These are phyloP conservation scores for Penicillium sp. DNA, from an alignment of 2,329 filamentous ascomycete genomes.

Conservation along the genomic window DNA sequence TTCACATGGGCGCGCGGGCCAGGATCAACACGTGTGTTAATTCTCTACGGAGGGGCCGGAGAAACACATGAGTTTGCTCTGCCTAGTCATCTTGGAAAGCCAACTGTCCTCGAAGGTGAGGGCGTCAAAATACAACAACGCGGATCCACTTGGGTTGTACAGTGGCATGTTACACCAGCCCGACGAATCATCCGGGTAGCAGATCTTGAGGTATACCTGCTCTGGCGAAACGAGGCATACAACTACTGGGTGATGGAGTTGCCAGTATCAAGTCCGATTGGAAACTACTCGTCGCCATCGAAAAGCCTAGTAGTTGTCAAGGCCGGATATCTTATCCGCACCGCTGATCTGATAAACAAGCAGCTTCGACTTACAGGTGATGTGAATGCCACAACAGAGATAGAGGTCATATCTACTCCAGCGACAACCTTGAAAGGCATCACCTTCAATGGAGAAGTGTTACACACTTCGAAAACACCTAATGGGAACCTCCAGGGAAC, in stretches of 20 bases:
- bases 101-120: conserved; percentile 10
- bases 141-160: conserved; percentile 9
- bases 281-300: conserved; percentile 23
- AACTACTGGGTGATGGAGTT: conserved; percentile 33
- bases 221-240: conserved; percentile 33
- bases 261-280: conserved; percentile 15
- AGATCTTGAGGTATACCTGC: conserved; percentile 25
- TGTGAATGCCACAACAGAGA: conserved; percentile 15
- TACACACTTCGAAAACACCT: neutral
- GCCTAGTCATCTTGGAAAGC: conserved; percentile 12
- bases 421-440: neutral
- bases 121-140: neutral
- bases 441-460: conserved; percentile 9
- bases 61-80: conserved; percentile 31
- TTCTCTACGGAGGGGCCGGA: conserved; percentile 30
- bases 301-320: conserved; percentile 26
- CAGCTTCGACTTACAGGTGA: conserved; percentile 12
- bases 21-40: conserved; percentile 19
- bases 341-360: neutral
- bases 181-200: conserved; percentile 22
- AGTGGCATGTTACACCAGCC: conserved; percentile 11
- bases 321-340: conserved; percentile 31
- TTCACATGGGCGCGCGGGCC: conserved; percentile 26
- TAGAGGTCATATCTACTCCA: conserved; percentile 18
- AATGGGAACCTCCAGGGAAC: conserved; percentile 4